These are phyloP conservation scores for Apiospora sp. DNA, from an alignment of 2,329 filamentous ascomycete genomes.

Conservation along the genomic window DNA sequence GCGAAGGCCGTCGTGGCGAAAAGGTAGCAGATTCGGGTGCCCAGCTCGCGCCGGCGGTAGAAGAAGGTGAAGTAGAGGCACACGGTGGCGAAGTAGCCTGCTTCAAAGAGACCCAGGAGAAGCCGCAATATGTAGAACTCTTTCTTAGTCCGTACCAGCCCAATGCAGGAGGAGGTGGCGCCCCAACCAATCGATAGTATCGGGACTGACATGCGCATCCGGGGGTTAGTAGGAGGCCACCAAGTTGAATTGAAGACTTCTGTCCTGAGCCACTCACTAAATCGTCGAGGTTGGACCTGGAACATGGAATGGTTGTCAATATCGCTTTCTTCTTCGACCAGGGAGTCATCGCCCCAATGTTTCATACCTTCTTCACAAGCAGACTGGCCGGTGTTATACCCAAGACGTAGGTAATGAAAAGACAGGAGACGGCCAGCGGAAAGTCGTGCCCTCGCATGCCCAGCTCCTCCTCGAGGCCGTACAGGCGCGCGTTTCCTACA, in stretches of 20 bases:
- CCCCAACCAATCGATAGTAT: conserved; percentile 8
- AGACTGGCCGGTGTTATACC: conserved; percentile 14
- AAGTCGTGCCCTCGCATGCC: not conserved
- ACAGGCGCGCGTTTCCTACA: conserved; percentile 1
- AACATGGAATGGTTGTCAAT: not conserved
- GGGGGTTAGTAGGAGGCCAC: not conserved
- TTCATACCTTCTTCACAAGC: conserved; percentile 8
- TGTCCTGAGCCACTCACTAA: not conserved
- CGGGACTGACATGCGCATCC: not conserved
- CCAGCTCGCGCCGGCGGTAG: conserved; percentile 17
- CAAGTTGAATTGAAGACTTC: not conserved
- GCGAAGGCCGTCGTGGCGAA: conserved; percentile 19
- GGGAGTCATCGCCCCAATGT: not conserved
- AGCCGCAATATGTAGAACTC: not conserved
- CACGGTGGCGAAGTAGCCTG: conserved; percentile 17
- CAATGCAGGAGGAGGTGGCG: not conserved
- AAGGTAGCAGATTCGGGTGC: conserved; percentile 10
- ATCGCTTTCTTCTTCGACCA: not conserved
- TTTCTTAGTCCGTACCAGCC: not conserved
- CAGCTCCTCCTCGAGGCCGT: not conserved
- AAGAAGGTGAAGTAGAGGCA: conserved; percentile 22
- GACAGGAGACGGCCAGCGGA: conserved; percentile 12
- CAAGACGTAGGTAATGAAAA: conserved; percentile 2
- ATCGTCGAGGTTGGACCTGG: not conserved
- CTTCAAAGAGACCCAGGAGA: conserved; percentile 1